These are phyloP conservation scores for Kurtzmaniella quercitrusa DNA, from an alignment of 1,139 yeast species.

Conservation along the genomic window DNA sequence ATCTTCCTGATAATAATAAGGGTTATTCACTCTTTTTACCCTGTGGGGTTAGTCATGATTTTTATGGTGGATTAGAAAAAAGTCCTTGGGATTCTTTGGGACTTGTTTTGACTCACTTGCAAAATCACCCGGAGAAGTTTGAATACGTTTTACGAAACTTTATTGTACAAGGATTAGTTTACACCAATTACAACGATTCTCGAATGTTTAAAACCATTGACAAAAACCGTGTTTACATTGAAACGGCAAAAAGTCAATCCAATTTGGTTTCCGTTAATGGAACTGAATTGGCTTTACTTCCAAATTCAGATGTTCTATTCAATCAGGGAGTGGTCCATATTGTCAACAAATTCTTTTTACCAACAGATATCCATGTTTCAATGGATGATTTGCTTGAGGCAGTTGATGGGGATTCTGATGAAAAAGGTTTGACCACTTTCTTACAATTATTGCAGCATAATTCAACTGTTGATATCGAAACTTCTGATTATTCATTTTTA, in stretches of 20 bases:
- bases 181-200: conserved; percentile 52
- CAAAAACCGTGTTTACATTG: conserved; percentile 29
- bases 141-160: conserved; percentile 51
- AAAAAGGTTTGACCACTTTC: conserved; percentile 26
- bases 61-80: not conserved
- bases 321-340: conserved; percentile 86
- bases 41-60: conserved; percentile 41
- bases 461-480: conserved; percentile 23
- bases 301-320: conserved; percentile 67
- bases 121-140: conserved; percentile 48
- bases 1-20: conserved; percentile 46
- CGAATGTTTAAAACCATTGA: conserved; percentile 27
- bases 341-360: conserved; percentile 53
- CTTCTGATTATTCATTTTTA: conserved; percentile 59
- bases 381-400: conserved; percentile 57
- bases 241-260: conserved; percentile 15
- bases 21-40: conserved; percentile 84
- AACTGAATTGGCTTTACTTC: conserved; percentile 27
- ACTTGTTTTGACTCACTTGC: conserved; percentile 57
- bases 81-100: conserved; percentile 68
- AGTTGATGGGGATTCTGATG: not conserved
- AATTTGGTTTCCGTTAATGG: conserved; percentile 20
- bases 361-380: conserved; percentile 51
- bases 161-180: conserved; percentile 61
- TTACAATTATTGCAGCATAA: conserved; percentile 41